Conservation (phyloP, 345 rosid genomes). For the Melastoma malabathricum region DNA sequence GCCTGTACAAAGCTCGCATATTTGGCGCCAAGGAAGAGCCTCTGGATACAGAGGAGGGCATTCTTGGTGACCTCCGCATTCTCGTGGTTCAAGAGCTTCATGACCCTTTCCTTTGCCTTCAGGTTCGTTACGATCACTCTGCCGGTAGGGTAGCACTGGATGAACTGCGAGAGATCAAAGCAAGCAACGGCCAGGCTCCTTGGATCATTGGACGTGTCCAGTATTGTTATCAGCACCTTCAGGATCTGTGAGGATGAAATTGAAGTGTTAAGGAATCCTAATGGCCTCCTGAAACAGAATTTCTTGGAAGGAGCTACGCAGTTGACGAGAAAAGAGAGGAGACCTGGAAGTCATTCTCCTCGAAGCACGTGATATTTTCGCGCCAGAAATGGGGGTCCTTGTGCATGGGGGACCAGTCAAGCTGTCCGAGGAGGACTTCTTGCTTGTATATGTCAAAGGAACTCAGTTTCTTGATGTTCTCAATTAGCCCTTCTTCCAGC, state of each 20-base stretch:
- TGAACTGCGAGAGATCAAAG: conserved; percentile 91
- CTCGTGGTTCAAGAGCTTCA: conserved; percentile 42
- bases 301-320: too few relatives aligned
- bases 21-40: conserved; percentile 44
- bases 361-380: conserved; percentile 67
- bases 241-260: conserved; percentile 38
- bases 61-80: conserved; percentile 36
- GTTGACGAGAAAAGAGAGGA: neutral
- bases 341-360: conserved; percentile 96
- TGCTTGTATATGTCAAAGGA: conserved; percentile 93
- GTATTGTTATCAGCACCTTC: conserved; percentile 76
- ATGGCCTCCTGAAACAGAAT: neutral
- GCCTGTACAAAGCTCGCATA: conserved; percentile 97
- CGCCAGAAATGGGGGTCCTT: conserved; percentile 91
- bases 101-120: conserved; percentile 70
- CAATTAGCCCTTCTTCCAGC: conserved; percentile 73
- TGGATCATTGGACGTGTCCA: conserved; percentile 83
- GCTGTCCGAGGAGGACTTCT: conserved; percentile 90
- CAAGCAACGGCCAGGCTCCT: conserved; percentile 85
- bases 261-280: neutral
- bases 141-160: conserved; percentile 88
- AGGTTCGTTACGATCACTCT: conserved; percentile 72
- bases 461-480: conserved; percentile 73
- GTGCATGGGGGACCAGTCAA: conserved; percentile 99
- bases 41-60: conserved; percentile 33